A percentile compares a stretch with the other conserved stretches of the same genome.
Conservation (phyloP, 1,284 basidiomycete genomes). For the Cutaneotrichosporon sp. region DNA sequence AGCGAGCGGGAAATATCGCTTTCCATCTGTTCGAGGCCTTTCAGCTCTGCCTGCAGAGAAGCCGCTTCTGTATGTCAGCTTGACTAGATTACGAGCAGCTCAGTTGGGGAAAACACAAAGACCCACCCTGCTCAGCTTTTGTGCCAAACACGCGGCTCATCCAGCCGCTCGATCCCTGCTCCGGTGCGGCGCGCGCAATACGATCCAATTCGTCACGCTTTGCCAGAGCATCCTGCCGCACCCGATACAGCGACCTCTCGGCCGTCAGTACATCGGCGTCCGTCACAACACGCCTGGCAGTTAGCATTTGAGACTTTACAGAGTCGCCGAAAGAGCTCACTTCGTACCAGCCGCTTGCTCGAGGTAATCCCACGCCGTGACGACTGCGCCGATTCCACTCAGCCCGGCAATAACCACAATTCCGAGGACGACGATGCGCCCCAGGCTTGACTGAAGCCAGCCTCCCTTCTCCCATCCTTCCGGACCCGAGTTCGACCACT, state of each 20-base stretch:
- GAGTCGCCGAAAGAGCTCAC: conserved; percentile 17
- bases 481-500: conserved; percentile 18
- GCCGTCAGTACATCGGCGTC: conserved; percentile 39
- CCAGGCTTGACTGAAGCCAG: conserved; percentile 45
- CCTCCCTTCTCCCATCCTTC: conserved; percentile 42
- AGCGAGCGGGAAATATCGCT: conserved; percentile 35
- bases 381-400: conserved; percentile 45
- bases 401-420: conserved; percentile 45
- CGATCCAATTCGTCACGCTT: conserved; percentile 40
- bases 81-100: too few species aligned
- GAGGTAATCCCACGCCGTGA: conserved; percentile 45
- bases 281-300: conserved; percentile 19
- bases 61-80: conserved; percentile 15
- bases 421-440: conserved; percentile 45
- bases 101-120: neutral
- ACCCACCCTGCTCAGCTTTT: conserved; percentile 28
- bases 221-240: conserved; percentile 40
- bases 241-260: conserved; percentile 45
- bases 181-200: conserved; percentile 9
- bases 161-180: conserved; percentile 25
- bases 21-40: conserved; percentile 44
- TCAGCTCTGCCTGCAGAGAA: conserved; percentile 34
- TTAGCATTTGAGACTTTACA: neutral
- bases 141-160: conserved; percentile 39
- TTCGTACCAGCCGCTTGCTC: conserved; percentile 33